These are phyloP conservation scores for Cladosporium sp. DNA, from an alignment of 2,329 filamentous ascomycete genomes.

Conservation along the genomic window DNA sequence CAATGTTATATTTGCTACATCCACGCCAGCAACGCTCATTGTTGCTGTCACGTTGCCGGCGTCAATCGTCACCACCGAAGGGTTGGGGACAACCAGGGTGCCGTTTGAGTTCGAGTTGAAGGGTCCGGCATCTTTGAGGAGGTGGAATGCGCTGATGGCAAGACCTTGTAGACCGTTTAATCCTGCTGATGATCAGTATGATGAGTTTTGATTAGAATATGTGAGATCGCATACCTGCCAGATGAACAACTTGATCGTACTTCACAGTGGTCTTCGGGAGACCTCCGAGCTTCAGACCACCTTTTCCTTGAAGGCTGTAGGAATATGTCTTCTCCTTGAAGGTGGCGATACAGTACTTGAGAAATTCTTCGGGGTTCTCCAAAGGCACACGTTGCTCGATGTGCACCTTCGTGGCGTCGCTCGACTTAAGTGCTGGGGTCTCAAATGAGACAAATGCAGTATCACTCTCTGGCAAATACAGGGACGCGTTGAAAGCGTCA, in stretches of 20 bases:
- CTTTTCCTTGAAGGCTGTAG: slow-evolving; percentile 54
- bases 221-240: slow-evolving; percentile 29
- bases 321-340: slow-evolving; percentile 52
- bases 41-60: slow-evolving; percentile 66
- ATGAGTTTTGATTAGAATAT: neutral
- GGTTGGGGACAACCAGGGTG: slow-evolving; percentile 62
- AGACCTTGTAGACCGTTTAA: slow-evolving; percentile 60
- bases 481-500: slow-evolving; percentile 53
- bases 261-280: slow-evolving; percentile 53
- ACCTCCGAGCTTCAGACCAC: slow-evolving; percentile 51
- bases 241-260: slow-evolving; percentile 58
- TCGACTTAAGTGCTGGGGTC: slow-evolving; percentile 48
- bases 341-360: slow-evolving; percentile 50
- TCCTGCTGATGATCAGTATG: slow-evolving; percentile 41
- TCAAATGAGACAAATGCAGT: slow-evolving; percentile 46
- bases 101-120: slow-evolving; percentile 60
- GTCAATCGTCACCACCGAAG: slow-evolving; percentile 62
- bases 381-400: slow-evolving; percentile 50
- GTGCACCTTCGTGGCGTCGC: slow-evolving; percentile 43
- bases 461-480: slow-evolving; percentile 47
- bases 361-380: slow-evolving; percentile 47
- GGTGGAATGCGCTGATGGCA: slow-evolving; percentile 51
- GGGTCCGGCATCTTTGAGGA: slow-evolving; percentile 35
- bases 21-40: slow-evolving; percentile 54
- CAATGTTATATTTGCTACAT: slow-evolving; percentile 59